phyloP scores from a whole-genome alignment of 2,329 filamentous ascomycete species.

The Aspergillus pseudoglaucus region DNA sequence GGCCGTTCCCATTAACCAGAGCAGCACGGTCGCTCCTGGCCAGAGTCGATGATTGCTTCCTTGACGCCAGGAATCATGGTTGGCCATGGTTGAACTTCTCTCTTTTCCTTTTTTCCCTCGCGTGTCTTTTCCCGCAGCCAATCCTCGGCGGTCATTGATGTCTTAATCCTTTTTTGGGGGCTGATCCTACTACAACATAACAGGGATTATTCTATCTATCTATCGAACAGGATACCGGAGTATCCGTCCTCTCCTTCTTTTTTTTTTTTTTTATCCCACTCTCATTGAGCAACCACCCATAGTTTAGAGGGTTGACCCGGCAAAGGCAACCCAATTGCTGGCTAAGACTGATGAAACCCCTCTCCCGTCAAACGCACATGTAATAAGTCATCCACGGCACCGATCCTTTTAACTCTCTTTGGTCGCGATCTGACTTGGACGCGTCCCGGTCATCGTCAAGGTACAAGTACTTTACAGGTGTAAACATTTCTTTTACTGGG shows the following conservation, averaged over 20 bases:
- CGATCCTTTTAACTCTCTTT: not conserved
- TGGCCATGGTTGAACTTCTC: not conserved
- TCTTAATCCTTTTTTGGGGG: not conserved
- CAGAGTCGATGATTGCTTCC: not conserved
- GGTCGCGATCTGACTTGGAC: not conserved
- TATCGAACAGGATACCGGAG: not conserved
- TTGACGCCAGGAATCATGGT: not conserved
- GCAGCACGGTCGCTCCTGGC: no score
- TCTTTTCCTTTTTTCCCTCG: not conserved
- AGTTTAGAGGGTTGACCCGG: not conserved
- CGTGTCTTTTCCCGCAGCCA: not conserved
- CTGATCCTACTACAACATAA: not conserved
- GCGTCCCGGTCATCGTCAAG: not conserved
- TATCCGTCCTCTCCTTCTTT: not conserved
- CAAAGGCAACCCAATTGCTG: not conserved
- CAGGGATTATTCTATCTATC: not conserved
- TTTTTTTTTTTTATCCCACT: not conserved
- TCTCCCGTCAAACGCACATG: not conserved
- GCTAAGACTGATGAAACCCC: not conserved
- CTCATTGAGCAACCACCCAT: not conserved
- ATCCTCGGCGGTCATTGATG: not conserved
- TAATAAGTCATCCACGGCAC: not conserved
- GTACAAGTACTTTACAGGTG: no score
- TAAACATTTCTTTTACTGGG: no score
- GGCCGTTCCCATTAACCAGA: no score